Evolutionary conservation across 805 yeast species (phyloP).

Genomic region (Barnettozyma wickerhamii): DNA sequence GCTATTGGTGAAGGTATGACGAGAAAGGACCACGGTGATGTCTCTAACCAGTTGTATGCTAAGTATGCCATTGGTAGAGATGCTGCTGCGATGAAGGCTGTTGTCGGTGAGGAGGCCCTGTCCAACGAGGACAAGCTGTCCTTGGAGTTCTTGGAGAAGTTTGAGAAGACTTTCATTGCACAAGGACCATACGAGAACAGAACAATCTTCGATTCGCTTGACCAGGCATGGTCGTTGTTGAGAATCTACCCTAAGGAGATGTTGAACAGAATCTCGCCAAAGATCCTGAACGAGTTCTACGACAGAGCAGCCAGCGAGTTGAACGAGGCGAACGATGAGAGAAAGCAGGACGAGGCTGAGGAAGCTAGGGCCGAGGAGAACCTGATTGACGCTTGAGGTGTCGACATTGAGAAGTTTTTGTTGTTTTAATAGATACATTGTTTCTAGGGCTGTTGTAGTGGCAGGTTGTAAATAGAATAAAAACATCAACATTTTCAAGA

Average conservation of each 20-base stretch:
- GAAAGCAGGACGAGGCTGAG: constrained; percentile 42
- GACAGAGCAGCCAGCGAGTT: constrained; percentile 52
- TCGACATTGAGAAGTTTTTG: neutral
- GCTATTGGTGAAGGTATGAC: constrained; percentile 99
- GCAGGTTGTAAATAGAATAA: neutral
- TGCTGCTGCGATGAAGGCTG: constrained; percentile 99
- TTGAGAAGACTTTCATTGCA: constrained; percentile 89
- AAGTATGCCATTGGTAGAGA: constrained; percentile 99
- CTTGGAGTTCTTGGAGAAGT: constrained; percentile 94
- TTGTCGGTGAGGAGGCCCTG: constrained; percentile 99
- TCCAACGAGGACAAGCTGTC: constrained; percentile 97
- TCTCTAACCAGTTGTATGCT: constrained; percentile 97
- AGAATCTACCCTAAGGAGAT: constrained; percentile 99
- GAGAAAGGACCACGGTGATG: constrained; percentile 99
- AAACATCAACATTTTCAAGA: too few relatives aligned
- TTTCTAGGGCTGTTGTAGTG: neutral
- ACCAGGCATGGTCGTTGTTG: constrained; percentile 95
- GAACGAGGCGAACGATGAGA: constrained; percentile 49
- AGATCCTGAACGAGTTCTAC: constrained; percentile 91
- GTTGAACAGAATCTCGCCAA: constrained; percentile 97
- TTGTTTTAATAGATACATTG: neutral
- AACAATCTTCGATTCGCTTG: constrained; percentile 90
- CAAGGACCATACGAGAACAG: constrained; percentile 98
- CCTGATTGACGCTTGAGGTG: constrained; percentile 31
- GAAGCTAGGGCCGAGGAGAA: constrained; percentile 29